phyloP scores from a whole-genome alignment of 495 filamentous ascomycete species.

The Penicillium fimorum region DNA sequence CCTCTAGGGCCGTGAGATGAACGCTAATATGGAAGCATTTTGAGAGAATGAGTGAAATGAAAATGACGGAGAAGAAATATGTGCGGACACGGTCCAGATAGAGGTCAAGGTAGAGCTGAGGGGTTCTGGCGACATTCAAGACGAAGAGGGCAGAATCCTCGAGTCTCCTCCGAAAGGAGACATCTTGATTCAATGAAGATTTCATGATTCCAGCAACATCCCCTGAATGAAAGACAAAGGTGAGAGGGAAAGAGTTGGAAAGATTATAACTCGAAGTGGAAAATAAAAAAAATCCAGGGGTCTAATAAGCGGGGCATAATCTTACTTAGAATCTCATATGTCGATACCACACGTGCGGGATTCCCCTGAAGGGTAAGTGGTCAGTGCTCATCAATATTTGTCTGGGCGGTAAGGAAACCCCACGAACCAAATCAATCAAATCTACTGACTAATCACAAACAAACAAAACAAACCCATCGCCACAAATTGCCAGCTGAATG shows the following conservation, averaged over 20 bases:
- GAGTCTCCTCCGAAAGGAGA: slow-evolving; percentile 1
- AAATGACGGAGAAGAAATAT: slow-evolving; percentile 22
- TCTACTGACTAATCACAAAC: background rate
- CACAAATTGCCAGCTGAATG: no score
- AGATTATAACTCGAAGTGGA: background rate
- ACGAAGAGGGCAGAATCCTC: slow-evolving; percentile 8
- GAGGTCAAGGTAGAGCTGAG: slow-evolving; percentile 10
- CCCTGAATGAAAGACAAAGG: background rate
- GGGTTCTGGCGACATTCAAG: slow-evolving; percentile 11
- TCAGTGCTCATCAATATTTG: no score
- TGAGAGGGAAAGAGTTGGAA: background rate
- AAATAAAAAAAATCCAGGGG: background rate
- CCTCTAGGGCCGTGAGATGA: slow-evolving; percentile 17
- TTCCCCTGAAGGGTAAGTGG: background rate
- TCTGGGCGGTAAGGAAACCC: no score
- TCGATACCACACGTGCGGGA: background rate
- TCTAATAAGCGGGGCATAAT: background rate
- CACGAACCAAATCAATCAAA: background rate
- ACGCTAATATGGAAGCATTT: slow-evolving; percentile 28
- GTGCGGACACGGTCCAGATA: slow-evolving; percentile 15
- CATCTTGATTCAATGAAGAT: background rate
- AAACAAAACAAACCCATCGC: background rate
- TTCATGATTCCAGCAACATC: slow-evolving; percentile 2
- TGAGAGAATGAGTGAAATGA: slow-evolving; percentile 21
- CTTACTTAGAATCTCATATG: background rate